Conservation (phyloP, 352 stramenopile genomes). For the Phytopythium chamaehyphon region DNA sequence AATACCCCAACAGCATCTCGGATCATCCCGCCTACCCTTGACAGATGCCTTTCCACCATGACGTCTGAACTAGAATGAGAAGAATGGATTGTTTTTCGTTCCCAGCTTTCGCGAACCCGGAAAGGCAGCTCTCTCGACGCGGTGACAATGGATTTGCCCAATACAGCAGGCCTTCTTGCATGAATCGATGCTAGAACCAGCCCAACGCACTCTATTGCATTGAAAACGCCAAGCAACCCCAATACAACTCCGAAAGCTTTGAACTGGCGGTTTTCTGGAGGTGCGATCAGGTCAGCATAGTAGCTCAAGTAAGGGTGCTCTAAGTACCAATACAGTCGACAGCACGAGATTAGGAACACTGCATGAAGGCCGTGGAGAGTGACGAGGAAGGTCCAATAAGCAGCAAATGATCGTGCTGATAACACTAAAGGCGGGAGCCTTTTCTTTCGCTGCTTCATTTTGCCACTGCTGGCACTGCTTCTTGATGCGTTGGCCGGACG, state of each 20-base stretch:
- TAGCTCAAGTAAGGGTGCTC: conserved; percentile 33
- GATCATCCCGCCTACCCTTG: not conserved
- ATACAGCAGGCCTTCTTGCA: not conserved
- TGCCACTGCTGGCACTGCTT: no score
- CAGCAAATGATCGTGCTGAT: not conserved
- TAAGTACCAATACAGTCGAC: conserved; percentile 24
- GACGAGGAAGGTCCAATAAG: conserved; percentile 3
- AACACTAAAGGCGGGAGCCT: not conserved
- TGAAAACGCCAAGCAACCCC: conserved; percentile 8
- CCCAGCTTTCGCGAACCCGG: no score
- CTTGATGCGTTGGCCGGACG: no score
- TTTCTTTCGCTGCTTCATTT: no score
- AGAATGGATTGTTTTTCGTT: no score
- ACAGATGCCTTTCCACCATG: not conserved
- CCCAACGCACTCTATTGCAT: conserved; percentile 9
- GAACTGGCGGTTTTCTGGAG: conserved; percentile 13
- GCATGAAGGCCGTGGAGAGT: conserved; percentile 11
- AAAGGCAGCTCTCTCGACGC: no score
- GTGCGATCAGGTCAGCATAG: conserved; percentile 22
- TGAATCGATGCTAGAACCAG: not conserved
- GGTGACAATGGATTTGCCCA: not conserved
- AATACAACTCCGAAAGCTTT: conserved; percentile 12
- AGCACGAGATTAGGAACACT: conserved; percentile 13
- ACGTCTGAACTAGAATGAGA: no score
- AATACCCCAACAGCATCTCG: conserved; percentile 9